Conservation (phyloP, 1,284 basidiomycete species). For the Melampsora larici-populina region DNA sequence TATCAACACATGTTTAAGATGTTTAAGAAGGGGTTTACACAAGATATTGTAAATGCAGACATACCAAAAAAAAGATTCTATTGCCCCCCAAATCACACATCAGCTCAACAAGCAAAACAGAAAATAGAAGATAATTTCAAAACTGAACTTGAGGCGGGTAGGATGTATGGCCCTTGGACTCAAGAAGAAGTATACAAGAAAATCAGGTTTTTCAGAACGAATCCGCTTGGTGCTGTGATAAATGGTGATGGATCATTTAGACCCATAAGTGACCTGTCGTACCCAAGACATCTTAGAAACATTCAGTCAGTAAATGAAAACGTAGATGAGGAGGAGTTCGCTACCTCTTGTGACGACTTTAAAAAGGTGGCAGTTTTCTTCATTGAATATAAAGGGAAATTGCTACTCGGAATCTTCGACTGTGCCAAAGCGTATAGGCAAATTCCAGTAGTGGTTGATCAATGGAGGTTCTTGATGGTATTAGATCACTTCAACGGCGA, state of each 20-base stretch:
- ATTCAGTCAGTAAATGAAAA: neutral
- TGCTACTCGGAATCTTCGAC: constrained; percentile 9
- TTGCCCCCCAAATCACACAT: neutral
- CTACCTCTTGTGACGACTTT: too few species aligned
- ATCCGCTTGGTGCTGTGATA: neutral
- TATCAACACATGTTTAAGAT: too few species aligned
- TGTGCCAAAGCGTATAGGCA: neutral
- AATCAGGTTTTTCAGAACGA: constrained; percentile 6
- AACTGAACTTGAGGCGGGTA: neutral
- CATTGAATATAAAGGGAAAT: too few species aligned
- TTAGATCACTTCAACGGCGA: neutral
- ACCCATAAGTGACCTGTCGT: constrained; percentile 11
- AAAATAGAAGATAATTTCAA: neutral
- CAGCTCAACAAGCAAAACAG: neutral
- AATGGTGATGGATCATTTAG: constrained; percentile 14
- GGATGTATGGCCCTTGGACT: constrained; percentile 11
- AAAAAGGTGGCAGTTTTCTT: too few species aligned
- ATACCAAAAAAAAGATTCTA: too few species aligned
- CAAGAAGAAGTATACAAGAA: neutral
- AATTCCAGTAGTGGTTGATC: too few species aligned
- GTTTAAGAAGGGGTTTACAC: too few species aligned
- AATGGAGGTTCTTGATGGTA: too few species aligned
- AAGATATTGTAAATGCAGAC: too few species aligned
- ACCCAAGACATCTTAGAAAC: neutral
- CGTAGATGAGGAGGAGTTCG: too few species aligned